Evolutionary conservation across 2,329 filamentous ascomycete species (phyloP).

Genomic region (Neobulgaria alba): DNA sequence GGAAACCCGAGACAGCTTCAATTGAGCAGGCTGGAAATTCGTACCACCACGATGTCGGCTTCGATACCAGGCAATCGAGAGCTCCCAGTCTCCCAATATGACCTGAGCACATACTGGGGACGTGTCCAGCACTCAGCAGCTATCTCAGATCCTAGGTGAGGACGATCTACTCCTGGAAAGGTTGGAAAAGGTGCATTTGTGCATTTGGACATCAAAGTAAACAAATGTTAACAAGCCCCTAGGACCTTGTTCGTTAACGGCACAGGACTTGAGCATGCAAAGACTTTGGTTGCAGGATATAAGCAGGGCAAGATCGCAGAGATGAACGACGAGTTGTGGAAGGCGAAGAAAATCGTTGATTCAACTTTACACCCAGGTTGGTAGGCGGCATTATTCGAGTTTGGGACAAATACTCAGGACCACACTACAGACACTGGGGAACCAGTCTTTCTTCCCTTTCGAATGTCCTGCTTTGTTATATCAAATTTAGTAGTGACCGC

Average conservation of each 20-base stretch:
- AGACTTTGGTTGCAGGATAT: constrained; percentile 71
- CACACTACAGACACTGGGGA: constrained; percentile 79
- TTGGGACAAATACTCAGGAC: constrained; percentile 7
- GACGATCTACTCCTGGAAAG: constrained; percentile 13
- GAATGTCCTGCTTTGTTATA: constrained; percentile 93
- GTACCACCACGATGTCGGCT: constrained; percentile 46
- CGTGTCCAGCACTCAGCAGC: constrained; percentile 83
- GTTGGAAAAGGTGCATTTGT: constrained; percentile 4
- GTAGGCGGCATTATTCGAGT: constrained; percentile 17
- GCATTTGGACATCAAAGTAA: constrained; percentile 1
- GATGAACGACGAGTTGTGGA: constrained; percentile 90
- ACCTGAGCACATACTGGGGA: constrained; percentile 90
- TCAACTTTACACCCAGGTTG: constrained; percentile 91
- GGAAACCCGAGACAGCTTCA: too few relatives aligned
- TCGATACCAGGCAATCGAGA: constrained; percentile 64
- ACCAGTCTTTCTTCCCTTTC: constrained; percentile 87
- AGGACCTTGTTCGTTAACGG: constrained; percentile 81
- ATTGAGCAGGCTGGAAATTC: too few relatives aligned
- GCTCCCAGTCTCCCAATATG: constrained; percentile 84
- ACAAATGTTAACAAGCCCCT: constrained; percentile 18
- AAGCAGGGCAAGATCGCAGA: constrained; percentile 70
- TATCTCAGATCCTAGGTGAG: constrained; percentile 92
- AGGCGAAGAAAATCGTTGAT: constrained; percentile 94
- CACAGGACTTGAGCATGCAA: constrained; percentile 75
- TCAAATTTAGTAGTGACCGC: constrained; percentile 92